phyloP scores from a whole-genome alignment of 805 yeast species.

The Priceomyces carsonii region DNA sequence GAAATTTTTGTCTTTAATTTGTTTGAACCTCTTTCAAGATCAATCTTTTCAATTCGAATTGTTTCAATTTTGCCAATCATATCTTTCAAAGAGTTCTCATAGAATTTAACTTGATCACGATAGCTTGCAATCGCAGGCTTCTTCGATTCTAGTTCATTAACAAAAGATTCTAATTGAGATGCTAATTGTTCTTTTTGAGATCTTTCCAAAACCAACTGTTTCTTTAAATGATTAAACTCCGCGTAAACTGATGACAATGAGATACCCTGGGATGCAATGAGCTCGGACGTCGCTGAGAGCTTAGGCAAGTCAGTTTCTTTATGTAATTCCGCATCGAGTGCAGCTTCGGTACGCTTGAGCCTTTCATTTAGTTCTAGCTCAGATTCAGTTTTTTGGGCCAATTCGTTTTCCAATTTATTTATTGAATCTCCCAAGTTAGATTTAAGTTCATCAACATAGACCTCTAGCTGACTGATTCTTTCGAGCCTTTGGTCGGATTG shows the following conservation, averaged over 20 bases:
- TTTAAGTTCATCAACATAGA: conserved; percentile 42
- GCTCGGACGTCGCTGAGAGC: conserved; percentile 58
- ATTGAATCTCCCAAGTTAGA: conserved; percentile 37
- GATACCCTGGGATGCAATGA: conserved; percentile 54
- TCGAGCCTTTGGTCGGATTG: conserved; percentile 52
- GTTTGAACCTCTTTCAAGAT: conserved; percentile 39
- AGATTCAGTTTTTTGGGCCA: conserved; percentile 36
- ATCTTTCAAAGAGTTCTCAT: conserved; percentile 54
- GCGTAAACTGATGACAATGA: conserved; percentile 66
- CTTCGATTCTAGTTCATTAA: conserved; percentile 73
- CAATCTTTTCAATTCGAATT: conserved; percentile 51
- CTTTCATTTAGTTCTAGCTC: conserved; percentile 33
- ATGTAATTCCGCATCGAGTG: conserved; percentile 37
- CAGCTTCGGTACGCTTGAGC: conserved; percentile 41
- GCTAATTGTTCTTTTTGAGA: conserved; percentile 71
- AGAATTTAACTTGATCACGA: conserved; percentile 58
- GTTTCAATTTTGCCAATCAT: conserved; percentile 53
- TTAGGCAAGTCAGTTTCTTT: conserved; percentile 41
- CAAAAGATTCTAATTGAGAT: conserved; percentile 66
- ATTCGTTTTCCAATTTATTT: conserved; percentile 32
- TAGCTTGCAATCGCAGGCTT: conserved; percentile 74
- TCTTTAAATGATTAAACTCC: conserved; percentile 64
- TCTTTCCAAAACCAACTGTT: conserved; percentile 67
- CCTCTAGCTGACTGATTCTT: conserved; percentile 57
- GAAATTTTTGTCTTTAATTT: conserved; percentile 30